Conservation (phyloP, 2,329 filamentous ascomycete genomes). For the Fusarium mexicanum region DNA sequence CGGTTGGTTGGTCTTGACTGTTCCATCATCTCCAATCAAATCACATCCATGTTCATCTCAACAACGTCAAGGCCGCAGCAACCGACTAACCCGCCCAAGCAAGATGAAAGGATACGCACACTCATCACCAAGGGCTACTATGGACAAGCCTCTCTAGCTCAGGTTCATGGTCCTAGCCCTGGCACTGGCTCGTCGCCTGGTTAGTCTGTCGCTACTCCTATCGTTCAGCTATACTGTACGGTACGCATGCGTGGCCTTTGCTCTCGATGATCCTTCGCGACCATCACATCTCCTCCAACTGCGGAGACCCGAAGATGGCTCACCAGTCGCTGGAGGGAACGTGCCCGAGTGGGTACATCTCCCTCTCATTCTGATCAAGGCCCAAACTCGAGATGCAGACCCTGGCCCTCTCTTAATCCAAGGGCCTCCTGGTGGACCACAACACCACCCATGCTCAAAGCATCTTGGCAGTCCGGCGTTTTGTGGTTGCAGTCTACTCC, state of each 20-base stretch:
- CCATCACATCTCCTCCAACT: background rate
- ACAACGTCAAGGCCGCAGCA: constrained; percentile 28
- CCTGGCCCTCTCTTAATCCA: constrained; percentile 24
- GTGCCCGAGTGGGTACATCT: constrained; percentile 14
- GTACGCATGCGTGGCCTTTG: background rate
- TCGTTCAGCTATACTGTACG: background rate
- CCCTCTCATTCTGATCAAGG: constrained; percentile 25
- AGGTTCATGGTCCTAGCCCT: background rate
- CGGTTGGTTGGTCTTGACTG: constrained; percentile 24
- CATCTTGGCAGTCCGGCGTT: constrained; percentile 43
- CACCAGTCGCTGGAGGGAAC: background rate
- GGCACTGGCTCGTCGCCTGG: constrained; percentile 13
- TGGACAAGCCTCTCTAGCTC: constrained; percentile 7
- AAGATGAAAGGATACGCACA: constrained; percentile 12
- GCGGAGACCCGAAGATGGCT: background rate
- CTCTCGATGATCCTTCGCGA: constrained; percentile 1
- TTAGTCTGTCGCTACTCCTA: constrained; percentile 1
- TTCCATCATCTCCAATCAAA: constrained; percentile 27
- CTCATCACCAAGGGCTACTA: background rate
- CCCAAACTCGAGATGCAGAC: constrained; percentile 4
- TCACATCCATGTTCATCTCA: constrained; percentile 17
- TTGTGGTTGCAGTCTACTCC: constrained; percentile 37
- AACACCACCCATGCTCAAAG: constrained; percentile 26
- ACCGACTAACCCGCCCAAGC: constrained; percentile 18
- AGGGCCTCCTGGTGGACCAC: constrained; percentile 39